These are phyloP conservation scores for Termitomyces sp. DNA, from an alignment of 768 basidiomycete species.

Conservation along the genomic window DNA sequence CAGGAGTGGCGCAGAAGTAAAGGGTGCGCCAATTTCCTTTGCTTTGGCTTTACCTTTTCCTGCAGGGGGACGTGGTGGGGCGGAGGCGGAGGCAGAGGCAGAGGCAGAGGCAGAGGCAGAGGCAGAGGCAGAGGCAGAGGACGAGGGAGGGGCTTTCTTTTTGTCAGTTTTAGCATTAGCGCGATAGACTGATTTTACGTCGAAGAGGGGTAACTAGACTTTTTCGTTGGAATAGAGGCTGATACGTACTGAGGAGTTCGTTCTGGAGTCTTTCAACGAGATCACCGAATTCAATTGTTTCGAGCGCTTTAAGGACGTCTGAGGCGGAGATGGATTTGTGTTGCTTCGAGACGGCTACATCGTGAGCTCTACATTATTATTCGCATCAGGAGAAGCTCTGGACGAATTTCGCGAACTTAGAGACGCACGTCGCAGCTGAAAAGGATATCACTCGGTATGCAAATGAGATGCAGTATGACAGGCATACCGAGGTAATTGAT, in stretches of 20 bases:
- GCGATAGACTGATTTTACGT: slow-evolving; percentile 50
- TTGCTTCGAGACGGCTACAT: slow-evolving; percentile 83
- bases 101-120: slow-evolving; percentile 8
- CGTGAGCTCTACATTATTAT: slow-evolving; percentile 63
- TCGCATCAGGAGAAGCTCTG: slow-evolving; percentile 10
- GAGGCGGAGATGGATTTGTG: slow-evolving; percentile 82
- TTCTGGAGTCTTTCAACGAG: slow-evolving; percentile 57
- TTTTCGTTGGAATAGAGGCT: not conserved
- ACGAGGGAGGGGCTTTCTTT: slow-evolving; percentile 33
- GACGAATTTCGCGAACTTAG: not conserved
- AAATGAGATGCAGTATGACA: not conserved
- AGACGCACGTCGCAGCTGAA: slow-evolving; percentile 47
- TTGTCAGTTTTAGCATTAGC: slow-evolving; percentile 62
- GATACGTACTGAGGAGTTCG: slow-evolving; percentile 59
- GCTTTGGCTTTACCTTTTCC: slow-evolving; percentile 35
- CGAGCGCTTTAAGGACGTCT: slow-evolving; percentile 86
- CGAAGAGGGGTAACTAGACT: not conserved
- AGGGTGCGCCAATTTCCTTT: slow-evolving; percentile 28
- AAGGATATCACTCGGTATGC: not conserved
- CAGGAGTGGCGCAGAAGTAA: slow-evolving; percentile 26
- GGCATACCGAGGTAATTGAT: slow-evolving; percentile 87
- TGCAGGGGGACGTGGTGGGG: slow-evolving; percentile 14
- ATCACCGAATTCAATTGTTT: slow-evolving; percentile 74
- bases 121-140: slow-evolving; percentile 15
- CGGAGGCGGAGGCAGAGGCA: slow-evolving; percentile 15